A percentile compares a stretch with the other conserved stretches of the same genome.
phyloP scores from a whole-genome alignment of 495 filamentous ascomycete species.

The Daldinia bambusicola region DNA sequence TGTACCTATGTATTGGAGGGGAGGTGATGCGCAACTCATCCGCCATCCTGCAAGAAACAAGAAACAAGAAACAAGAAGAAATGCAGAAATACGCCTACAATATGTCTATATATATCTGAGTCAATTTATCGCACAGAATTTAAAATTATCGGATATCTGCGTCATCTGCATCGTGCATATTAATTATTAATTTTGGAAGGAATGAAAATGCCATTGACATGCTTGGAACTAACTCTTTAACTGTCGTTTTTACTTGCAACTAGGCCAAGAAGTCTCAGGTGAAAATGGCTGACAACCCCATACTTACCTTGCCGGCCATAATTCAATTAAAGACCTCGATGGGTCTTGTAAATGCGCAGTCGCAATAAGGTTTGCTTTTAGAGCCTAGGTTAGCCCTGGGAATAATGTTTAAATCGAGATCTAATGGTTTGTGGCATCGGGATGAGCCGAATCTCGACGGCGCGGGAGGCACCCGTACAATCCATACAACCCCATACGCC shows the following conservation, averaged over 20 bases:
- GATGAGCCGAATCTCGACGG: conserved; percentile 24
- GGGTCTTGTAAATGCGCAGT: conserved; percentile 13
- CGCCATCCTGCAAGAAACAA: not conserved
- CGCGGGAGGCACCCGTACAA: conserved; percentile 16
- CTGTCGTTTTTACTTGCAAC: not conserved
- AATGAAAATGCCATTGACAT: not conserved
- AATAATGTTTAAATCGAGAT: conserved; percentile 16
- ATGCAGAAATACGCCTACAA: not conserved
- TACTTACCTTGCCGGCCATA: not conserved
- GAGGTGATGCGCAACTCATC: not conserved
- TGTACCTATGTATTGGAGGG: no score
- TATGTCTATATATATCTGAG: conserved; percentile 7
- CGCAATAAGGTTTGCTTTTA: conserved; percentile 33
- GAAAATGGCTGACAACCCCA: conserved; percentile 4
- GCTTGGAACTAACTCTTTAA: conserved; percentile 3
- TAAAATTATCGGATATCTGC: not conserved
- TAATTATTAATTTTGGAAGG: not conserved
- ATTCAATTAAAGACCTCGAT: not conserved
- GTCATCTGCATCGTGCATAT: not conserved
- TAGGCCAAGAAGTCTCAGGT: conserved; percentile 1
- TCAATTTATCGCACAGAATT: not conserved
- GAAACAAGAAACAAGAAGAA: not conserved
- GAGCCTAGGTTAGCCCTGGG: not conserved
- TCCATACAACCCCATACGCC: not conserved
- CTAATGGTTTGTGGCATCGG: conserved; percentile 32